These are phyloP conservation scores for Colletotrichum sp. DNA, from an alignment of 2,329 filamentous ascomycete species.

Conservation along the genomic window DNA sequence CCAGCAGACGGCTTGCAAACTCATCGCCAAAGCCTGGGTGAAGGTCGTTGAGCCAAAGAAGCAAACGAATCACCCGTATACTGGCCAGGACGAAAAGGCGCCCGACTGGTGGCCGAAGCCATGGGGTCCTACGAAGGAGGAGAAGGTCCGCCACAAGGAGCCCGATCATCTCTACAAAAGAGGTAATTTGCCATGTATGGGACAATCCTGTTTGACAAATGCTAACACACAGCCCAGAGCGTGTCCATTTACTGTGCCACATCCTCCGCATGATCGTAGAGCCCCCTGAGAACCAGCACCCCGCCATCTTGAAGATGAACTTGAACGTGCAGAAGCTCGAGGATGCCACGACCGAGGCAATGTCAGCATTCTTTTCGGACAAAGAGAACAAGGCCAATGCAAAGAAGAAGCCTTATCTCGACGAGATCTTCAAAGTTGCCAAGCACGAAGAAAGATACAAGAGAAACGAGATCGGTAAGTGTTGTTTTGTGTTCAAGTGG, in stretches of 20 bases:
- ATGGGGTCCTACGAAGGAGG: constrained; percentile 54
- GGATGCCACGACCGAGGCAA: constrained; percentile 61
- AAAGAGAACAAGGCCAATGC: constrained; percentile 57
- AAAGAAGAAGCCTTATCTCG: constrained; percentile 59
- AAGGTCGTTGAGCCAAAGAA: constrained; percentile 80
- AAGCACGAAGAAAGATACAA: constrained; percentile 60
- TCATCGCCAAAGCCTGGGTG: constrained; percentile 77
- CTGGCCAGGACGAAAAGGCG: constrained; percentile 64
- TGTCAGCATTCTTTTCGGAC: constrained; percentile 64
- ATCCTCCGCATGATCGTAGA: constrained; percentile 64
- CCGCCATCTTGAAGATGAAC: constrained; percentile 56
- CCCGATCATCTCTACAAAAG: constrained; percentile 75
- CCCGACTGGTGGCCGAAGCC: constrained; percentile 72
- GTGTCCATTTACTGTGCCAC: constrained; percentile 63
- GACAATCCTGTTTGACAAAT: background rate
- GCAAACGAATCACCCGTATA: constrained; percentile 77
- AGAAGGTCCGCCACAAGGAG: constrained; percentile 70
- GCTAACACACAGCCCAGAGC: constrained; percentile 48
- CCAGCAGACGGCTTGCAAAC: constrained; percentile 75
- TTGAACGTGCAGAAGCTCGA: constrained; percentile 63
- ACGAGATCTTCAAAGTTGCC: constrained; percentile 68
- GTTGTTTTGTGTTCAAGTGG: background rate
- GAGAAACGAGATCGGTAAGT: constrained; percentile 62
- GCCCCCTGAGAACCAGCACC: constrained; percentile 54
- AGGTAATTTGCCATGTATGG: constrained; percentile 48